Percentiles rank a stretch among this genome's conserved stretches.
Evolutionary conservation across 306 rosid genomes (phyloP).

Genomic region (Glycyrrhiza uralensis): DNA sequence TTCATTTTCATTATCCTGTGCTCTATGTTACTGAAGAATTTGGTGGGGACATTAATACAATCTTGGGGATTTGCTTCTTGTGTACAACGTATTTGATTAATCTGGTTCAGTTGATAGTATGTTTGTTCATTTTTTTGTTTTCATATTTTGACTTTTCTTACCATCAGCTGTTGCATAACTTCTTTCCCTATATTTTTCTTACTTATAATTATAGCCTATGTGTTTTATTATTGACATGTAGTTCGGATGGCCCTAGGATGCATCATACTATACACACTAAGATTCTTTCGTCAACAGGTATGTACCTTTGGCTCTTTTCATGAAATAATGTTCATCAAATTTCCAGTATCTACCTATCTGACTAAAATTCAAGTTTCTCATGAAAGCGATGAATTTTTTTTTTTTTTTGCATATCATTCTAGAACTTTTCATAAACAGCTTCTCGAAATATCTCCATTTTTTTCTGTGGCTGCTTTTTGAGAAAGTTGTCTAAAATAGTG

Average conservation of each 20-base stretch:
- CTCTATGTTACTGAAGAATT: background rate
- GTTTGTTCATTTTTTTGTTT: background rate
- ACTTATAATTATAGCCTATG: background rate
- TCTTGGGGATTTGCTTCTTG: background rate
- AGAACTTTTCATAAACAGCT: background rate
- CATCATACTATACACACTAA: slow-evolving; percentile 52
- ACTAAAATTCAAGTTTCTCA: background rate
- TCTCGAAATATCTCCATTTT: background rate
- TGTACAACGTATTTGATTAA: background rate
- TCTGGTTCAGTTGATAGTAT: background rate
- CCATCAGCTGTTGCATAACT: slow-evolving; percentile 1
- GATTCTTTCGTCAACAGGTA: slow-evolving; percentile 79
- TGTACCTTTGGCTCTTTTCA: background rate
- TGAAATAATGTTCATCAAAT: background rate
- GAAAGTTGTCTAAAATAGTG: background rate
- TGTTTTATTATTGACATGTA: slow-evolving; percentile 33
- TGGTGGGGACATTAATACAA: background rate
- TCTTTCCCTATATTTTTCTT: background rate
- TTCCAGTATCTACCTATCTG: background rate
- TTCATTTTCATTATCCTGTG: background rate
- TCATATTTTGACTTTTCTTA: background rate
- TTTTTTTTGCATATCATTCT: slow-evolving; percentile 2
- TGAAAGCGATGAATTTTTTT: background rate
- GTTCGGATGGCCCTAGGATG: slow-evolving; percentile 85
- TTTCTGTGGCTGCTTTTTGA: background rate